Evolutionary conservation across 352 stramenopile genomes (phyloP), one percentile per base, ranked within the genome.

Genomic region (Phytophthora ohioensis): DNA sequence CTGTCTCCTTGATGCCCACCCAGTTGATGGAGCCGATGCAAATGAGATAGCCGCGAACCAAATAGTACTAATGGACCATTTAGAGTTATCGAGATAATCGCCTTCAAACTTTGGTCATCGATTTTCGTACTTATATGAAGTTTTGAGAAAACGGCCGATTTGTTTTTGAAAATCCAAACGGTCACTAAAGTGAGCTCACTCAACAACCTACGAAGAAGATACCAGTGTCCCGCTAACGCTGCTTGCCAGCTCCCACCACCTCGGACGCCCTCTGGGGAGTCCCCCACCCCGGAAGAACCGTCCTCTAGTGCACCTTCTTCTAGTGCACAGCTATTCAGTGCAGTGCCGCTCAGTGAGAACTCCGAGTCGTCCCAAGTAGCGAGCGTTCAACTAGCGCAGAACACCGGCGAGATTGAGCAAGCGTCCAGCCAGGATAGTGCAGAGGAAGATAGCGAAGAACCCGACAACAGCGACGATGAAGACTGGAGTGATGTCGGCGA

Each of bases 61-160:
- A 21, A 21, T 21, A 0, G n/a, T n/a, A n/a, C n/a, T n/a, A n/a
- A n/a, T 46, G 41, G 0, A 10, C 41, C 41, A 46, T 46, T 46
- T 55, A 55, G 47, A 65, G 43, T 65, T 65, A n/a, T 65, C 57
- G 57, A 57, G 57, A 65, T 51, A 65, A 43, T 57, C 31, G 34
- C 32, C 13, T 56, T 21, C 15, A 56, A 65, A 65, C 13, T 57
- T 48, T 10, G 42, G 30, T 10, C 43, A 65, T 46, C n/a, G 5
- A 38, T 42, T 56, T 65, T 47, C 46, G 42, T 49, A 65, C 57
- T 48, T 55, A 65, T 17, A 11, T 15, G 57, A 57, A 47, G 11
- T 66, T 66, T 43, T 46, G 57, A 57, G 46, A 66, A 49, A 57
- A 57, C 12, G 46, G 41, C 7, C 17, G n/a, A 48, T 66, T 66